These are phyloP conservation scores for Microstegium vimineum DNA, from an alignment of 176 grass and related monocot species.

Conservation along the genomic window DNA sequence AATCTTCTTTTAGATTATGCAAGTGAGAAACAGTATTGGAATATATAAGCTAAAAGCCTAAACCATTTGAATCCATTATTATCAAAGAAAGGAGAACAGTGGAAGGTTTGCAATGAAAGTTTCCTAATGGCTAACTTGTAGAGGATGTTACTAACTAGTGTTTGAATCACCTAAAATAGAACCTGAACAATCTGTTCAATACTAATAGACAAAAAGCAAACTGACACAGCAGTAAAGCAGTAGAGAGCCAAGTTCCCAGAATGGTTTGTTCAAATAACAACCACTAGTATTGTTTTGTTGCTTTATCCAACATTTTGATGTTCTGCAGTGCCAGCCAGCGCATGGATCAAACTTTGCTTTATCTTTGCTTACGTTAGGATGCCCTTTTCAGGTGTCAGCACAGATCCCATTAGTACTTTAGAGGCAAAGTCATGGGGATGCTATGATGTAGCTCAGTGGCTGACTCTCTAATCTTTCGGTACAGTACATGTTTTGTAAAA, in stretches of 20 bases:
- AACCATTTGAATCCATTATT: neutral
- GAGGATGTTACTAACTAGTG: neutral
- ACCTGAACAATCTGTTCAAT: neutral
- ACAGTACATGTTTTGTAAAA: neutral
- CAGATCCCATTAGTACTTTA: slow-evolving; percentile 4
- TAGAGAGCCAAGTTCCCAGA: neutral
- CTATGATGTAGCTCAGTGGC: slow-evolving; percentile 20
- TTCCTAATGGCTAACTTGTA: neutral
- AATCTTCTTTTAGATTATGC: neutral
- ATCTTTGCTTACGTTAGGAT: slow-evolving; percentile 16
- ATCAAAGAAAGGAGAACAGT: neutral
- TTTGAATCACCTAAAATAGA: neutral
- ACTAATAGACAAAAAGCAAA: neutral
- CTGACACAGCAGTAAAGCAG: neutral
- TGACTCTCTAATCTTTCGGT: slow-evolving; percentile 18
- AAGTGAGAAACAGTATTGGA: neutral
- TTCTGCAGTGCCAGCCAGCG: neutral
- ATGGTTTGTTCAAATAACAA: neutral
- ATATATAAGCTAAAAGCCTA: neutral
- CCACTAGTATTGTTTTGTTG: neutral
- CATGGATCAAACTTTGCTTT: neutral
- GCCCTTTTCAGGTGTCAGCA: slow-evolving; percentile 14
- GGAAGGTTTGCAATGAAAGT: neutral
- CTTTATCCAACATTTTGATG: slow-evolving; percentile 25
- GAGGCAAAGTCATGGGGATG: neutral